phyloP scores from a whole-genome alignment of 441 rosid species.

The Erodium chrysanthum region DNA sequence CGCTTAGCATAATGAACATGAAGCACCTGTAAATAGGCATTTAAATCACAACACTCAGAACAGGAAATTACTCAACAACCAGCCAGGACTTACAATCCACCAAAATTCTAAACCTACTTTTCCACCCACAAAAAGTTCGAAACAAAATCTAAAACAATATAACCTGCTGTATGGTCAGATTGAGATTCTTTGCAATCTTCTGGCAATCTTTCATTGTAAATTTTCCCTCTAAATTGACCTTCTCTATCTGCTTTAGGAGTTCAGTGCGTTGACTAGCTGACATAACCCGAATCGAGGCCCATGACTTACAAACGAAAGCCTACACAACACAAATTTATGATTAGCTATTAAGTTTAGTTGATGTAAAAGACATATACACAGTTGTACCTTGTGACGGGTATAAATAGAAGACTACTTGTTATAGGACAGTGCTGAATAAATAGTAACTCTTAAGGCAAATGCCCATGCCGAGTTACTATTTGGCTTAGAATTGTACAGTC shows the following conservation, averaged over 20 bases:
- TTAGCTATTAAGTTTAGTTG: background rate
- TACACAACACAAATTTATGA: constrained; percentile 25
- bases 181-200: constrained; percentile 76
- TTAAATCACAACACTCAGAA: constrained; percentile 9
- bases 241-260: constrained; percentile 42
- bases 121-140: background rate
- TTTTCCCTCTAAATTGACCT: constrained; percentile 36
- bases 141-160: constrained; percentile 16
- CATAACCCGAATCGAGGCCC: constrained; percentile 72
- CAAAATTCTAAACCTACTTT: background rate
- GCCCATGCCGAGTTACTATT: background rate
- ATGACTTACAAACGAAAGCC: constrained; percentile 65
- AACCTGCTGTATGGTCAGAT: constrained; percentile 83
- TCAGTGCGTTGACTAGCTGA: constrained; percentile 75
- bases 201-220: constrained; percentile 66
- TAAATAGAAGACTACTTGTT: background rate
- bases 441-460: constrained; percentile 7
- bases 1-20: constrained; percentile 56
- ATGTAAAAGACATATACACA: background rate
- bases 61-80: constrained; percentile 1
- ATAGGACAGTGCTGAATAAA: background rate
- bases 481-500: background rate
- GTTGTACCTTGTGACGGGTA: background rate
- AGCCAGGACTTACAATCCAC: constrained; percentile 1
- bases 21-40: constrained; percentile 50